Conservation (phyloP, 305 asterid genomes). For the Euphrasia arctica region DNA sequence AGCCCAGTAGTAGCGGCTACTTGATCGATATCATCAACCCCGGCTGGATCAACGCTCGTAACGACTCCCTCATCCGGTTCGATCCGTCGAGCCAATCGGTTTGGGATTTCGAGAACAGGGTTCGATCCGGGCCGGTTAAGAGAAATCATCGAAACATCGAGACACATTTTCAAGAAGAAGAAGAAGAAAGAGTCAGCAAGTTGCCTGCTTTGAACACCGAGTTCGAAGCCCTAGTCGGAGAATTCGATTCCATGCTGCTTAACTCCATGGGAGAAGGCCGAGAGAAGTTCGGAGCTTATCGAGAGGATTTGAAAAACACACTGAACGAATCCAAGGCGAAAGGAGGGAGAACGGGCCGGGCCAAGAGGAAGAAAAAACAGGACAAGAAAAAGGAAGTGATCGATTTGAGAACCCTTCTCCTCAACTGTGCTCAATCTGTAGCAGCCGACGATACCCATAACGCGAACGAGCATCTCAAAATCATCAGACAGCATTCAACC, state of each 20-base stretch:
- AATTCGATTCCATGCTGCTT: slow-evolving; percentile 47
- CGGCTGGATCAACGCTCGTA: not conserved
- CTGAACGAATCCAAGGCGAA: slow-evolving; percentile 18
- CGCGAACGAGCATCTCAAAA: slow-evolving; percentile 43
- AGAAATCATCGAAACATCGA: slow-evolving; percentile 32
- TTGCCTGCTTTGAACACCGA: slow-evolving; percentile 40
- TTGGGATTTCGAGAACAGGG: slow-evolving; percentile 47
- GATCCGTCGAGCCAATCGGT: slow-evolving; percentile 7
- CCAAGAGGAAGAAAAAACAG: slow-evolving; percentile 34
- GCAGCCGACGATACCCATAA: slow-evolving; percentile 46
- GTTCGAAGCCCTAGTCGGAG: slow-evolving; percentile 35
- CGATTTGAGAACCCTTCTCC: slow-evolving; percentile 52
- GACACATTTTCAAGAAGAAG: slow-evolving; percentile 37
- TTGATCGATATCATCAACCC: not conserved
- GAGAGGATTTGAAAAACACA: slow-evolving; percentile 30
- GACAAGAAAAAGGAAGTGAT: slow-evolving; percentile 44
- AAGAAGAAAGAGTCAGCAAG: slow-evolving; percentile 49
- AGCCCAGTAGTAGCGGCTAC: slow-evolving; percentile 10
- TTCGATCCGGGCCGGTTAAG: slow-evolving; percentile 27
- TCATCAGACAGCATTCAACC: slow-evolving; percentile 56
- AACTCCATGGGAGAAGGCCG: slow-evolving; percentile 39
- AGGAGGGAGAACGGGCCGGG: slow-evolving; percentile 35
- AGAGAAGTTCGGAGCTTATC: slow-evolving; percentile 36
- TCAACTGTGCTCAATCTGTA: slow-evolving; percentile 51
- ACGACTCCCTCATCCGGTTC: not conserved